These are phyloP conservation scores for Xylariomycetidae sp. DNA, from an alignment of 2,329 filamentous ascomycete species.

Conservation along the genomic window DNA sequence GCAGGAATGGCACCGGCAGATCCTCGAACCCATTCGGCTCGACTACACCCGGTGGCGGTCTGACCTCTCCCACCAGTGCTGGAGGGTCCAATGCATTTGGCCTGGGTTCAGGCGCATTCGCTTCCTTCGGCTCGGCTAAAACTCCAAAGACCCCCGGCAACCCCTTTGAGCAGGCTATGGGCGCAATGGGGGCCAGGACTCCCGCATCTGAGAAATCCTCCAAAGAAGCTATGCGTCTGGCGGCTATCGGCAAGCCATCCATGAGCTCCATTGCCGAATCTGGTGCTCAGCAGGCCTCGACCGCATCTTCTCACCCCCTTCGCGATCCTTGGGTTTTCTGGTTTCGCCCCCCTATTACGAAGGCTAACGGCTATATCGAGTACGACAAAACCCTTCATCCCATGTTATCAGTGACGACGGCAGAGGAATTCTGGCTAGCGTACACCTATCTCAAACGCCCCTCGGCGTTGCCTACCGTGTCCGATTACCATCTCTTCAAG, in stretches of 20 bases:
- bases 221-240: slow-evolving; percentile 34
- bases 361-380: slow-evolving; percentile 80
- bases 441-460: slow-evolving; percentile 88
- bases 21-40: slow-evolving; percentile 77
- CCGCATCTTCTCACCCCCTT: slow-evolving; percentile 54
- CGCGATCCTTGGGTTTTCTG: slow-evolving; percentile 93
- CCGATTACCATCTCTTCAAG: slow-evolving; percentile 97
- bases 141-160: slow-evolving; percentile 82
- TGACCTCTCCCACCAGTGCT: slow-evolving; percentile 70
- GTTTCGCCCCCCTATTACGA: slow-evolving; percentile 94
- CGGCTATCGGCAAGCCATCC: slow-evolving; percentile 29
- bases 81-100: slow-evolving; percentile 76
- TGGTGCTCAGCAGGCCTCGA: slow-evolving; percentile 32
- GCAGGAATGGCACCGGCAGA: slow-evolving; percentile 61
- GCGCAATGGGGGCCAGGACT: slow-evolving; percentile 44
- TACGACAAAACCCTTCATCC: slow-evolving; percentile 96
- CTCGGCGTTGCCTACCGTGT: slow-evolving; percentile 82
- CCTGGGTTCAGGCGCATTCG: slow-evolving; percentile 90
- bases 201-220: slow-evolving; percentile 61
- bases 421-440: slow-evolving; percentile 86
- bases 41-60: slow-evolving; percentile 62
- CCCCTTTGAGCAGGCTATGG: slow-evolving; percentile 71
- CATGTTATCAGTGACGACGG: slow-evolving; percentile 75
- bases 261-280: slow-evolving; percentile 46
- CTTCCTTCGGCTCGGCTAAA: slow-evolving; percentile 85